Evolutionary conservation across 139 green algal species (phyloP), one percentile per base, ranked within the genome.

Genomic region (Cymbomonas tetramitiformis): DNA sequence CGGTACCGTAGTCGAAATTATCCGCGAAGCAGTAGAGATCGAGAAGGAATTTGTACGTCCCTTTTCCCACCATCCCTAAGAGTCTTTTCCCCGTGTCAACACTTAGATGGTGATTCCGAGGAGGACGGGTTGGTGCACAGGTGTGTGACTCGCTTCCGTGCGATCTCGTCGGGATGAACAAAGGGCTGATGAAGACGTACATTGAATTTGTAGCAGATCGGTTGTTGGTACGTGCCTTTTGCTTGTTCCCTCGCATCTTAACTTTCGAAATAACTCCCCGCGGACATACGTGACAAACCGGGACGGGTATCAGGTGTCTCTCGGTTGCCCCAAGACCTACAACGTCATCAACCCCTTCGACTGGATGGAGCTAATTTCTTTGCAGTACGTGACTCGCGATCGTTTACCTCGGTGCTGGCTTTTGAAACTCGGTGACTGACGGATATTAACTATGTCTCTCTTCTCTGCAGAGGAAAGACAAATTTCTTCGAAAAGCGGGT

Each of bases 401-500:
- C n/a, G n/a, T n/a, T n/a, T n/a, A n/a, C n/a, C n/a, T n/a, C n/a
- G n/a, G n/a, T n/a, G n/a, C n/a, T n/a, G n/a, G n/a, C n/a, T n/a
- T n/a, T n/a, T n/a, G n/a, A n/a, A n/a, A n/a, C n/a, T n/a, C n/a
- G n/a, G n/a, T n/a, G n/a, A n/a, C n/a, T n/a, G n/a, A n/a, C n/a
- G n/a, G n/a, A n/a, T n/a, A n/a, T n/a, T n/a, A n/a, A n/a, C n/a
- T n/a, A n/a, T n/a, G n/a, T n/a, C n/a, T n/a, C n/a, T n/a, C n/a
- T n/a, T n/a, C n/a, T n/a, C n/a, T n/a, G n/a, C n/a, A n/a, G n/a
- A 79, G 64, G 61, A 33, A 70, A 94, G 75, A 94, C 87, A 52
- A 95, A 94, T 75, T 95, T 96, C 68, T 95, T 95, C 62, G 88
- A 95, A 76, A 89, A 90, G 72, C 78, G 87, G 23, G 87, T 95